These are phyloP conservation scores for Eucalyptus shirleyi DNA, from an alignment of 345 rosid species.

Conservation along the genomic window DNA sequence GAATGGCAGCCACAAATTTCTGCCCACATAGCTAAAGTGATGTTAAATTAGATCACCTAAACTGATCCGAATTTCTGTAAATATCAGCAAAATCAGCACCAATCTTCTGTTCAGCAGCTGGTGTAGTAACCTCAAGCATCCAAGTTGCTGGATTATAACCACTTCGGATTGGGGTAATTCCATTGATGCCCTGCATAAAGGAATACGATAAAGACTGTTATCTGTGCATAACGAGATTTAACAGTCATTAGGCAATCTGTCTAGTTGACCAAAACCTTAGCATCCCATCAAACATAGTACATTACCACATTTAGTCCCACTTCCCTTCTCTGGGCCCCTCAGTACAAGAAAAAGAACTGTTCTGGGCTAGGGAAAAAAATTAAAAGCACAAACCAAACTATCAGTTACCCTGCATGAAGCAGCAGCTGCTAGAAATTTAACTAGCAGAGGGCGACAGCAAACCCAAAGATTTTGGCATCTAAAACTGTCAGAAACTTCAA, in stretches of 20 bases:
- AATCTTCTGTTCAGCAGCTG: constrained; percentile 45
- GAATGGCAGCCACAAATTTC: background rate
- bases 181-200: constrained; percentile 36
- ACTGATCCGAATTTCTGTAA: constrained; percentile 44
- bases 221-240: background rate
- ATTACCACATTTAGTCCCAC: background rate
- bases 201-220: background rate
- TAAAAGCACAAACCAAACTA: background rate
- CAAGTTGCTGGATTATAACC: constrained; percentile 95
- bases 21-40: background rate
- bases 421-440: background rate
- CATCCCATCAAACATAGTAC: background rate
- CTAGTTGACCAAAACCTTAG: background rate
- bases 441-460: background rate
- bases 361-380: background rate
- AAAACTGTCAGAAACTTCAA: background rate
- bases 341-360: background rate
- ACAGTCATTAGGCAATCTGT: background rate
- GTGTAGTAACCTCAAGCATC: constrained; percentile 90
- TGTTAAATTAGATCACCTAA: constrained; percentile 22
- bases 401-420: background rate
- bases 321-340: background rate
- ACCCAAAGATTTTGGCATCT: background rate
- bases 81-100: constrained; percentile 66
- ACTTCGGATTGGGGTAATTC: constrained; percentile 43